Evolutionary conservation across 345 rosid genomes (phyloP).

Genomic region (Salix brachista): DNA sequence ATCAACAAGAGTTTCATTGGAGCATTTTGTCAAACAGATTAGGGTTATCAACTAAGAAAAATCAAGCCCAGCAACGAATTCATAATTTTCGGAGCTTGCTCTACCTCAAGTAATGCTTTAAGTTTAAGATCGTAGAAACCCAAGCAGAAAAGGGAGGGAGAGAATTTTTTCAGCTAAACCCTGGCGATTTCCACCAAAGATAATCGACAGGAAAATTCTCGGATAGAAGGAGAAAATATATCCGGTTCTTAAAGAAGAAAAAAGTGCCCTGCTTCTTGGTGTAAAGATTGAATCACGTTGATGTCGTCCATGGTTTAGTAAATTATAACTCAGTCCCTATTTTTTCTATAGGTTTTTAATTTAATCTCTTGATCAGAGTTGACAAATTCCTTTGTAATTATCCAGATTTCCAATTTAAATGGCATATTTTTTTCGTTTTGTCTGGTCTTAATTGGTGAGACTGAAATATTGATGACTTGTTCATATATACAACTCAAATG

Average conservation of each 20-base stretch:
- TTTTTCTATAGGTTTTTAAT: not conserved
- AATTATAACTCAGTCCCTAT: not conserved
- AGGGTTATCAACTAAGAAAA: not conserved
- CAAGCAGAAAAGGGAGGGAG: not conserved
- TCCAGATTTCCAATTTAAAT: no score
- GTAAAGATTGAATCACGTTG: not conserved
- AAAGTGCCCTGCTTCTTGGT: not conserved
- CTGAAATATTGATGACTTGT: no score
- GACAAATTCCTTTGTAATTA: no score
- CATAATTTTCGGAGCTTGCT: not conserved
- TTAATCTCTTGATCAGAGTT: not conserved
- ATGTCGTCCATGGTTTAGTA: not conserved
- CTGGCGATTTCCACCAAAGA: not conserved
- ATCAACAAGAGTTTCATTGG: not conserved
- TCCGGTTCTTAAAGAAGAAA: not conserved
- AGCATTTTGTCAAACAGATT: not conserved
- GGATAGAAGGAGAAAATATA: not conserved
- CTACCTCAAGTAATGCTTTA: not conserved
- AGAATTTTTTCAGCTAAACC: not conserved
- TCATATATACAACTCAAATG: no score
- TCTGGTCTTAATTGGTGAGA: no score
- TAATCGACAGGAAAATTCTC: not conserved
- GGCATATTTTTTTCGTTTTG: no score
- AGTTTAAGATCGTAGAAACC: not conserved
- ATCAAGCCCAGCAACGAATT: not conserved